phyloP scores from a whole-genome alignment of 75 land plant species.

The Picea sitchensis region DNA sequence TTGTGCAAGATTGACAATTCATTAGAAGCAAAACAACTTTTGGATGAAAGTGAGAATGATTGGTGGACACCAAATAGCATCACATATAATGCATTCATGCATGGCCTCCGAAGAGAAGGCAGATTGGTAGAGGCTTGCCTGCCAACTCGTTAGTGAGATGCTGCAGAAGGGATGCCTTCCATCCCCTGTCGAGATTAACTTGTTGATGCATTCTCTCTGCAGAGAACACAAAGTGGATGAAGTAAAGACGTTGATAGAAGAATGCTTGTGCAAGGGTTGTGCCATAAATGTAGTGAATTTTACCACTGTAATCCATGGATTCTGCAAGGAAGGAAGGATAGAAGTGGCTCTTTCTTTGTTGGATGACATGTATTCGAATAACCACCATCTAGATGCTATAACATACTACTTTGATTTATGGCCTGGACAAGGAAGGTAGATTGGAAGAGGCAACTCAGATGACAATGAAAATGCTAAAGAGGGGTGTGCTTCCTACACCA shows the following conservation, averaged over 20 bases:
- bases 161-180: constrained; percentile 49
- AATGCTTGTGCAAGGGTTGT: constrained; percentile 65
- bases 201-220: constrained; percentile 54
- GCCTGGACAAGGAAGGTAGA: constrained; percentile 49
- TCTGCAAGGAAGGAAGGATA: constrained; percentile 54
- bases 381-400: constrained; percentile 63
- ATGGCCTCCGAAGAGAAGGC: constrained; percentile 68
- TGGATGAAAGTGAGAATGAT: constrained; percentile 63
- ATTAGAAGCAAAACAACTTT: constrained; percentile 63
- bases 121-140: constrained; percentile 33
- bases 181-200: constrained; percentile 53
- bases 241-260: constrained; percentile 59
- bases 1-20: constrained; percentile 47
- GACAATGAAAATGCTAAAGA: constrained; percentile 50
- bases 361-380: constrained; percentile 66
- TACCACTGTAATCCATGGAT: constrained; percentile 67
- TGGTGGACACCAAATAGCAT: constrained; percentile 80
- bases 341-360: constrained; percentile 60
- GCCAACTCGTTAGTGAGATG: constrained; percentile 53
- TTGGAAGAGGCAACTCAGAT: constrained; percentile 59
- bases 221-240: constrained; percentile 28
- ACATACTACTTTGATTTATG: constrained; percentile 76
- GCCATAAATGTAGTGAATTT: constrained; percentile 58
- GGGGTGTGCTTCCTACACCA: constrained; percentile 65
- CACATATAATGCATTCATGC: constrained; percentile 73